Percentiles rank a stretch among this genome's conserved stretches.
phyloP scores from a whole-genome alignment of 495 filamentous ascomycete genomes.

The Collariella sp. region DNA sequence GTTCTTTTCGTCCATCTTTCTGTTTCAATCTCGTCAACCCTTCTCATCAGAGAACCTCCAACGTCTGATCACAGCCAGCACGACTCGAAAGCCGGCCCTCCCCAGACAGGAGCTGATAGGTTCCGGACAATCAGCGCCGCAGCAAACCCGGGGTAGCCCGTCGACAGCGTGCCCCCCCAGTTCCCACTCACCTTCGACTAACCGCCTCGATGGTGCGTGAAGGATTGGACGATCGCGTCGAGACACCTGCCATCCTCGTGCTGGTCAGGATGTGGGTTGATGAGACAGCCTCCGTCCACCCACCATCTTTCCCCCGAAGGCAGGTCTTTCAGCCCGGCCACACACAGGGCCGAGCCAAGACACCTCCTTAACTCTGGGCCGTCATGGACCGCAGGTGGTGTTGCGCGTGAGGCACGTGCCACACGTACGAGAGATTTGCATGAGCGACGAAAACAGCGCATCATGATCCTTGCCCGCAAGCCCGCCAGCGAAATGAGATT shows the following conservation, averaged over 20 bases:
- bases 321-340: not conserved
- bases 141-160: not conserved
- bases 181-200: too few relatives aligned
- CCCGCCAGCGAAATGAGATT: not conserved
- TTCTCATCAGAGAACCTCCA: not conserved
- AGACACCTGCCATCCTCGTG: not conserved
- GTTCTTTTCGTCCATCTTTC: too few relatives aligned
- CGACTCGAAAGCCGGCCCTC: not conserved
- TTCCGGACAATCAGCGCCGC: not conserved
- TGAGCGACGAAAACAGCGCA: not conserved
- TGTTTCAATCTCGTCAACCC: not conserved
- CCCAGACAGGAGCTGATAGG: not conserved
- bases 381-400: not conserved
- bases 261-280: not conserved
- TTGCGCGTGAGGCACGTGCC: not conserved
- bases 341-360: not conserved
- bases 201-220: too few relatives aligned
- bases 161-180: not conserved
- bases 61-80: not conserved
- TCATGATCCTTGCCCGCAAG: not conserved
- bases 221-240: not conserved
- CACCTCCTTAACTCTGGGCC: not conserved
- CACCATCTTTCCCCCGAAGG: not conserved
- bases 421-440: not conserved
- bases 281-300: not conserved